These are phyloP conservation scores for Candida takata DNA, from an alignment of 805 yeast species.

Conservation along the genomic window DNA sequence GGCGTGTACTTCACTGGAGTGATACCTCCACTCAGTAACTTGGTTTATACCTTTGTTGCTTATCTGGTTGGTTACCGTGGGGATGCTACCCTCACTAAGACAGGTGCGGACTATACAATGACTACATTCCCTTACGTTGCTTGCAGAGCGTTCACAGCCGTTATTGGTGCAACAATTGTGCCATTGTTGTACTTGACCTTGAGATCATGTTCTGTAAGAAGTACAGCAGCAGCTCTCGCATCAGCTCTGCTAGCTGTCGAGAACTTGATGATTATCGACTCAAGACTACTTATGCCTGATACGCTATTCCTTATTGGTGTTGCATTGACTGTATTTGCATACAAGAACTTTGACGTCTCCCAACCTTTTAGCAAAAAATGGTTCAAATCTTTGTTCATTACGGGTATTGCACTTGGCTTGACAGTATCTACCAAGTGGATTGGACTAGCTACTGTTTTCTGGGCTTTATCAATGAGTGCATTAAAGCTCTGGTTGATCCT, in stretches of 20 bases:
- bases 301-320: slow-evolving; percentile 38
- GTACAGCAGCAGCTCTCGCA: slow-evolving; percentile 43
- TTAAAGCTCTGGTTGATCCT: slow-evolving; percentile 54
- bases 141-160: slow-evolving; percentile 51
- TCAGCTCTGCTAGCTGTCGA: slow-evolving; percentile 51
- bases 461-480: slow-evolving; percentile 48
- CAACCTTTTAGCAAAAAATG: slow-evolving; percentile 42
- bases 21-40: slow-evolving; percentile 65
- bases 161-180: slow-evolving; percentile 47
- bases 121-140: slow-evolving; percentile 39
- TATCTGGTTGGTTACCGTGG: slow-evolving; percentile 46
- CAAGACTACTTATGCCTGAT: slow-evolving; percentile 46
- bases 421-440: slow-evolving; percentile 60
- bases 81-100: slow-evolving; percentile 11
- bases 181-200: slow-evolving; percentile 48
- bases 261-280: slow-evolving; percentile 50
- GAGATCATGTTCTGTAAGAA: slow-evolving; percentile 47
- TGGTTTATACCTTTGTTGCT: slow-evolving; percentile 50
- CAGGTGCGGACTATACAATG: slow-evolving; percentile 12
- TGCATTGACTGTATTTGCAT: slow-evolving; percentile 42
- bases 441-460: slow-evolving; percentile 59
- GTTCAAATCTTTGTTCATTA: slow-evolving; percentile 40
- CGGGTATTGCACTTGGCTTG: slow-evolving; percentile 48
- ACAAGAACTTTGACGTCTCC: slow-evolving; percentile 41
- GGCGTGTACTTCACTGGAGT: slow-evolving; percentile 65